Evolutionary conservation across 2,329 filamentous ascomycete genomes (phyloP), one percentile per base, ranked within the genome.

Genomic region (Cryphonectria naterciae): DNA sequence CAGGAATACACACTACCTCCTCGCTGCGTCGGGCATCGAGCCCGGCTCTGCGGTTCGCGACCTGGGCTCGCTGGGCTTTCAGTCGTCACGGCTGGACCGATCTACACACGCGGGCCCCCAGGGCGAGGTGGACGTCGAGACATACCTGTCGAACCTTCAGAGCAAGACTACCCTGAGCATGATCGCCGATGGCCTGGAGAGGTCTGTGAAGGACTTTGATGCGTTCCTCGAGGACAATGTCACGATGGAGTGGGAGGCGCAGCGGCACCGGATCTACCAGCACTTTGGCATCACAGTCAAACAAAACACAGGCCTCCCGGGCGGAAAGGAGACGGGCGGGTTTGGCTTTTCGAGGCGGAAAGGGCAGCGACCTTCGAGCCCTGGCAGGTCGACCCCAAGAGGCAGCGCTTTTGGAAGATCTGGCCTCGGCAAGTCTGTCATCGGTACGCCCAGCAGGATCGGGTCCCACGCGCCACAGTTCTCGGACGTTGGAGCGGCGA

Each of bases 191-290:
- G 93, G 94, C n/a, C 85, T 98, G 73, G 92, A 95, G 77, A 90
- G 95, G 77, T 96, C 95, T 4, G 91, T 95, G 72, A 90, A 91
- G 69, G 96, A 98, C 78, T 98, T 99, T 79, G 95, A 99, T 79
- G 88, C 89, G 72, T 98, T 97, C 79, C 86, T 99, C 69, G 95
- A 98, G 79, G 95, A 98, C 77, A 97, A 97, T 78, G 91, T 98
- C 65, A 93, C 94, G 41, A 91, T 97, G 84, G 94, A 98, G 80
- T 98, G 96, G 95, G 95, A 98, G 76, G 91, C 92, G 22, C 95
- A 98, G 83, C 91, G 95, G 73, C 93, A 93, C 80, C 91, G 91
- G 75, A 97, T 99, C 74, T 98, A 98, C 81, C 91, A 97, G 77
- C 96, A 99, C 81, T 98, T 99, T 80, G 96, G 96, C 19, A 92